Base-by-base conservation (phyloP, 129 eudicot species). In the Flaveria brownii region DNA sequence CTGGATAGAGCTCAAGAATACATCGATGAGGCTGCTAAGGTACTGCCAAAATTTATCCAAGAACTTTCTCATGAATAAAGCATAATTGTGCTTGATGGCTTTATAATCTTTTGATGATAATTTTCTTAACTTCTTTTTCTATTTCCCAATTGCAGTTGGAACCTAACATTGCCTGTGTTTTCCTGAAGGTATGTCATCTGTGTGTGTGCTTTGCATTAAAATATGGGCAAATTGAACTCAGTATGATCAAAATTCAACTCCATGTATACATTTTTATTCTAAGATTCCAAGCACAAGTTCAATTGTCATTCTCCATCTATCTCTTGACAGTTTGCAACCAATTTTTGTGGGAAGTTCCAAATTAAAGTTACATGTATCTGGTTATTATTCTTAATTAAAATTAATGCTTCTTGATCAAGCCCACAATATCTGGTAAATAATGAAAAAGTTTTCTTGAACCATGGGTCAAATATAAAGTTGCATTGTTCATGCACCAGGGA, bases 21-120 rank as follows among this genome's bases (percentile, higher is more conserved):
- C 86, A 94, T 94, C n/a, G 86, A 91, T 42, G 98, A 94, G 85
- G 98, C 98, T 73, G 90, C 85, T 73, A 94, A 94, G 97, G 98
- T 91, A 81, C 64, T 45, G 0, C 71, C 14, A 9, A 23, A 71
- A 75, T 72, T 66, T 7, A 28, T 64, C 43, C 70, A 25, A 52
- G 41, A 68, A 76, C 51, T 54, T 60, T 52, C 43, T 63, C 57
- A 22, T 39, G 36, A 45, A 4, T 54, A 22, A 45, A 72, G 22
- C 45, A 15, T 60, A 17, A 20, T 33, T 20, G 54, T 49, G 54
- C 66, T 67, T 39, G 45, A 20, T 71, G 50, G 63, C 41, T 42
- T 57, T 7, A 60, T 61, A 10, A 39, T 71, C 36, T 20, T 64
- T 64, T 46, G 5, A 71, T 68, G 55, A 30, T 78, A 20, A 13